Percentiles rank a stretch among this genome's conserved stretches.
Evolutionary conservation across 2,329 filamentous ascomycete species (phyloP).

Genomic region (Colletotrichum simmondsii): DNA sequence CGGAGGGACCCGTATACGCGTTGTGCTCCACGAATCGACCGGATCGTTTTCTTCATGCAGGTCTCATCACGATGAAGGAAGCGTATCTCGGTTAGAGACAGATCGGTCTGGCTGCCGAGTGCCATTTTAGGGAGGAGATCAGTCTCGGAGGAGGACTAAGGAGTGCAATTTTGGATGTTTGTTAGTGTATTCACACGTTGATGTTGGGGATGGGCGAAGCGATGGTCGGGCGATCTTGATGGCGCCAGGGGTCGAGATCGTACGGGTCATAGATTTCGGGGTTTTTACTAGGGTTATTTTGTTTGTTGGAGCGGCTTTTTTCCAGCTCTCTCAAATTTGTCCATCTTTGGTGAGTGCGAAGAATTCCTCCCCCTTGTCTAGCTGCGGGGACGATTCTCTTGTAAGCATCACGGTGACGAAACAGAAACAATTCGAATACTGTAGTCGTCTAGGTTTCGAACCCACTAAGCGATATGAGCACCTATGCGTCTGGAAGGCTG

Average conservation of each 20-base stretch:
- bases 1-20: neutral
- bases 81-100: conserved; percentile 2
- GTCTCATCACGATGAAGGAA: conserved; percentile 8
- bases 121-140: neutral
- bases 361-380: neutral
- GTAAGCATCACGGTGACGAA: conserved; percentile 17
- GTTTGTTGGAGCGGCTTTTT: neutral
- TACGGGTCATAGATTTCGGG: neutral
- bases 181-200: neutral
- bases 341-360: neutral
- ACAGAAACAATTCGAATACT: neutral
- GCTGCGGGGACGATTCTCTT: neutral
- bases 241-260: neutral
- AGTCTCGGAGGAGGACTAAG: neutral
- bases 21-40: neutral
- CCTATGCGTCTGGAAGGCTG: neutral
- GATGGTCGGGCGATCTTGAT: neutral
- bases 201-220: neutral
- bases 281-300: neutral
- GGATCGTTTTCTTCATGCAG: conserved; percentile 9
- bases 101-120: neutral
- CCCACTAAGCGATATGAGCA: neutral
- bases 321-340: neutral
- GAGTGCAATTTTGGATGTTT: neutral
- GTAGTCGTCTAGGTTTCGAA: neutral